Percentiles rank a stretch among this genome's conserved stretches.
phyloP scores from a whole-genome alignment of 805 yeast genomes.

The Kodamaea kaohsiungensis region DNA sequence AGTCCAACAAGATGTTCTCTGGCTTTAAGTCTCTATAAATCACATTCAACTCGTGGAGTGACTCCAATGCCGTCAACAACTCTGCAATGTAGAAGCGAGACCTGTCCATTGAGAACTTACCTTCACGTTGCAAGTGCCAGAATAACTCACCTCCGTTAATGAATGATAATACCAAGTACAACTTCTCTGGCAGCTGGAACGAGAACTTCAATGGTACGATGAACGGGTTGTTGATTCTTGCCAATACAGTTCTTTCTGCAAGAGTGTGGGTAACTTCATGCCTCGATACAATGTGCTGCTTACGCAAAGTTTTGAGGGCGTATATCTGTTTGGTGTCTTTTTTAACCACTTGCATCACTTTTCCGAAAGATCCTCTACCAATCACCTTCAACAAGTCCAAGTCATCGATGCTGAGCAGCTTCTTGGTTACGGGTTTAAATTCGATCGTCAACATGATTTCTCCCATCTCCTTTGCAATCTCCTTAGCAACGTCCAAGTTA shows the following conservation, averaged over 20 bases:
- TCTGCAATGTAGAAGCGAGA: constrained; percentile 95
- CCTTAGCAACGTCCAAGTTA: constrained; percentile 43
- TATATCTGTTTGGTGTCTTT: constrained; percentile 93
- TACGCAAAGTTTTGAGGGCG: constrained; percentile 91
- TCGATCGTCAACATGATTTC: constrained; percentile 64
- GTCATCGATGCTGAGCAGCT: constrained; percentile 82
- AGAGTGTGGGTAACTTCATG: constrained; percentile 95
- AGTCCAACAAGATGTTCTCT: constrained; percentile 89
- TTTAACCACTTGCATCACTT: constrained; percentile 97
- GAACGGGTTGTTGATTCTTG: constrained; percentile 91
- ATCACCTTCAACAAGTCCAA: constrained; percentile 92
- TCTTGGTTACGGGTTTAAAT: constrained; percentile 61
- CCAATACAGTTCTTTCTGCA: constrained; percentile 94
- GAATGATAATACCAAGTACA: constrained; percentile 86
- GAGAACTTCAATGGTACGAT: constrained; percentile 95
- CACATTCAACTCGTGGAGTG: constrained; percentile 86
- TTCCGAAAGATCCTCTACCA: constrained; percentile 98
- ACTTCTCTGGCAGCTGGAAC: constrained; percentile 94
- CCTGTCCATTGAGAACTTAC: constrained; percentile 84
- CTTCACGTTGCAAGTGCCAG: constrained; percentile 89
- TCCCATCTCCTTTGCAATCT: constrained; percentile 41
- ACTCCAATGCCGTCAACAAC: constrained; percentile 87
- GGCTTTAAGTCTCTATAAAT: constrained; percentile 96
- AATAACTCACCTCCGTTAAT: constrained; percentile 97
- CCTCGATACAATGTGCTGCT: constrained; percentile 90